Percentiles rank a stretch among this genome's conserved stretches.
These are phyloP conservation scores for Zizania latifolia DNA, from an alignment of 176 grass and related monocot species.

Conservation along the genomic window DNA sequence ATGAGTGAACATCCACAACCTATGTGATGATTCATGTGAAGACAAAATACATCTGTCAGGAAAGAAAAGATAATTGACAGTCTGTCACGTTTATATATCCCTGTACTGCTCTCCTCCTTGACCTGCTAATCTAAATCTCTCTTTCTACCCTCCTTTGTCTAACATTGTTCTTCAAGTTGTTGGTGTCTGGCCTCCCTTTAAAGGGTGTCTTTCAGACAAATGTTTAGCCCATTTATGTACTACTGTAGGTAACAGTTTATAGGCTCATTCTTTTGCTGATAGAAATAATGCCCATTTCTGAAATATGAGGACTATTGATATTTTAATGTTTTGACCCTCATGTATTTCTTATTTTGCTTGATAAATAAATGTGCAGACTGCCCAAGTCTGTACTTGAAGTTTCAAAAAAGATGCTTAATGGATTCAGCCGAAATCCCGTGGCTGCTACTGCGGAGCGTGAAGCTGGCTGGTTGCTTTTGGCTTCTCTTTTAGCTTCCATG, in stretches of 20 bases:
- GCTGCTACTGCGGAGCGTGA: slow-evolving; percentile 74
- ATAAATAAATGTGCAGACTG: slow-evolving; percentile 47
- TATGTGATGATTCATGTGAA: background rate
- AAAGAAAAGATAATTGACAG: background rate
- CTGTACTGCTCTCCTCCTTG: too few species aligned
- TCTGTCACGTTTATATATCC: background rate
- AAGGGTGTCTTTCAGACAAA: background rate
- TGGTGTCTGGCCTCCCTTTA: background rate
- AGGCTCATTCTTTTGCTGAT: background rate
- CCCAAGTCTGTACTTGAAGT: slow-evolving; percentile 91
- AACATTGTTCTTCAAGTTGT: background rate
- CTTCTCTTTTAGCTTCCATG: slow-evolving; percentile 90
- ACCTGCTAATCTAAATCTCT: background rate
- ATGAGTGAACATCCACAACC: background rate
- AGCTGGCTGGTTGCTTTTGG: slow-evolving; percentile 92
- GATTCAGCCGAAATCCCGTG: slow-evolving; percentile 72
- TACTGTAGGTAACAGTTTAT: background rate
- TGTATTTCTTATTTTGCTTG: background rate
- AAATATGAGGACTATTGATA: background rate
- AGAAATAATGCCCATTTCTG: background rate
- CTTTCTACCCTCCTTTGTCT: background rate
- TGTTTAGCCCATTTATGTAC: background rate
- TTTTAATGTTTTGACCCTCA: background rate
- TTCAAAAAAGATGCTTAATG: slow-evolving; percentile 84
- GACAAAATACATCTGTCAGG: background rate